Base-by-base conservation (phyloP, 23 red algal species). In the Gracilaria gracilis region DNA sequence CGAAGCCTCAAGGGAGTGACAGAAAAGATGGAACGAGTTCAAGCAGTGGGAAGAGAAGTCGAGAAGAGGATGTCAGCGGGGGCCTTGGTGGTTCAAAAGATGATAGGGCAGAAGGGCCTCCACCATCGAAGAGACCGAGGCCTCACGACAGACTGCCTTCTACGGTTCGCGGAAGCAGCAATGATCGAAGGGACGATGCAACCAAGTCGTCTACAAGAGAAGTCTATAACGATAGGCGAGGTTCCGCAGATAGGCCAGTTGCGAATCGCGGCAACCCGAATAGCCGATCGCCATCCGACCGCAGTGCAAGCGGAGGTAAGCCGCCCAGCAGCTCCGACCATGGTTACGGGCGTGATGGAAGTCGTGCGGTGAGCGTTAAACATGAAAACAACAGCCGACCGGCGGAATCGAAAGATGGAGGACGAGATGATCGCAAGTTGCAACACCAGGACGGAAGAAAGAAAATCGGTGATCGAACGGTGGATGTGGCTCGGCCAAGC, bases 341-440 rank as follows among this genome's bases (percentile, higher is more conserved):
- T 62, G 34, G 35, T 73, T 73, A 73, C 38, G 67, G 67, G 7
- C 67, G 67, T 73, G 67, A 73, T 73, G 33, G 33, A 29, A 44
- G 28, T 73, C 35, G 67, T 20, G 33, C 67, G 4, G 11, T 16
- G 0, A 44, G 0, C 34, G 35, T 3, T 35, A 73, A 40, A 35
- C 34, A 73, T 44, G 67, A 73, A 44, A 37, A 7, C 38, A 73
- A 42, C 16, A 5, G 2, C 4, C 7, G 67, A 20, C 11, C 67
- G 28, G 20, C 44, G 4, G 35, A 16, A 7, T 40, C 38, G 23
- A 40, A 40, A 37, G 34, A 73, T 73, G 59, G 34, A 44, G 62
- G 67, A 73, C 33, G 67, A 42, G 67, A 73, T 44, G 67, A 73
- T 73, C 67, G 67, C 35, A 73, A 73, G 38, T 12, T 44, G 20